A percentile compares a stretch with the other conserved stretches of the same genome.
Conservation (phyloP, 257 asterid species). For the Forsythia suspensa region DNA sequence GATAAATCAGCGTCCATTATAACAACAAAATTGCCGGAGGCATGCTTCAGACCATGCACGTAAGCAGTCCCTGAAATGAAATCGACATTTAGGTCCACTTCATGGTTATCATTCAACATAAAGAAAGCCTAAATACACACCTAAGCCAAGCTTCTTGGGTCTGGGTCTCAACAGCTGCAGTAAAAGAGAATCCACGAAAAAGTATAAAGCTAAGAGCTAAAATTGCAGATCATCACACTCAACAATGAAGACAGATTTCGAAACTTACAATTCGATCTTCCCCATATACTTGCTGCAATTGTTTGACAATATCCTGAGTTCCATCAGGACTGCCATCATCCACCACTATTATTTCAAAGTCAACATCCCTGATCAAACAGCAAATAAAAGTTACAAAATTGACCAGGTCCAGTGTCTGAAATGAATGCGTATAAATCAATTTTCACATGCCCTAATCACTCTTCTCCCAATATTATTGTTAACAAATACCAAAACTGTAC, state of each 20-base stretch:
- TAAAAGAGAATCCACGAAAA: conserved; percentile 24
- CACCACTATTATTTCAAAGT: conserved; percentile 90
- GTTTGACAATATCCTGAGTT: conserved; percentile 90
- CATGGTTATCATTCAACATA: conserved; percentile 7
- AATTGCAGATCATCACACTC: conserved; percentile 7
- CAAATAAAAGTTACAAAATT: conserved; percentile 14
- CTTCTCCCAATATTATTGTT: not conserved
- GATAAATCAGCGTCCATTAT: conserved; percentile 99
- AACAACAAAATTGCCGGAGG: conserved; percentile 81
- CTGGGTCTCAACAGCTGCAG: conserved; percentile 89
- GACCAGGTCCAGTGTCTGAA: not conserved
- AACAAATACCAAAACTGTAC: not conserved
- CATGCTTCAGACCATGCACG: conserved; percentile 90
- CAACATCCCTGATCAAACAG: conserved; percentile 57
- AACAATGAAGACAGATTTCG: conserved; percentile 8
- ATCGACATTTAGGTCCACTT: conserved; percentile 24
- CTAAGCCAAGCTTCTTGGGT: conserved; percentile 89
- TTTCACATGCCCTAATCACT: not conserved
- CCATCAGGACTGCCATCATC: conserved; percentile 99
- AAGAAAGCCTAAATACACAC: conserved; percentile 40
- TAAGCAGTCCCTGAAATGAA: conserved; percentile 85
- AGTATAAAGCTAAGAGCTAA: conserved; percentile 8
- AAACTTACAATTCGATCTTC: conserved; percentile 80
- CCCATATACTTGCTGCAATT: conserved; percentile 83
- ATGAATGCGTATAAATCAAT: not conserved